phyloP scores from a whole-genome alignment of 202 grass and related monocot species.

The Sporobolus alterniflorus region DNA sequence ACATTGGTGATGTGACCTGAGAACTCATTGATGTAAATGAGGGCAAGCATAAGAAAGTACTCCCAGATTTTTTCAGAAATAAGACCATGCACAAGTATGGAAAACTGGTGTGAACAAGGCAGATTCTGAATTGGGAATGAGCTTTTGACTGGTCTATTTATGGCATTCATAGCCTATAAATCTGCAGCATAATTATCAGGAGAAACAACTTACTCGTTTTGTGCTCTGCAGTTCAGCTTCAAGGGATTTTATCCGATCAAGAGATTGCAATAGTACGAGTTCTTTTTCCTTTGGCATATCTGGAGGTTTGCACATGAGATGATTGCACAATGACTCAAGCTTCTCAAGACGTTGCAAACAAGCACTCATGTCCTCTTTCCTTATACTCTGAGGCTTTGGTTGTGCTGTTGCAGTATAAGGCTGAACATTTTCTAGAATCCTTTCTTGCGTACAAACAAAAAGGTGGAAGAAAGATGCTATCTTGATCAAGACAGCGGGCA shows the following conservation, averaged over 20 bases:
- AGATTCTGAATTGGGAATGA: background rate
- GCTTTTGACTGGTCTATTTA: background rate
- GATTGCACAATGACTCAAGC: conserved; percentile 60
- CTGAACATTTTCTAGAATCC: conserved; percentile 30
- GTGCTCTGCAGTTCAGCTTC: conserved; percentile 77
- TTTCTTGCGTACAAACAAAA: conserved; percentile 37
- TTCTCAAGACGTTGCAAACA: conserved; percentile 66
- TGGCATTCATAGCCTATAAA: background rate
- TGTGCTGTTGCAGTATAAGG: conserved; percentile 3
- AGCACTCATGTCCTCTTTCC: conserved; percentile 32
- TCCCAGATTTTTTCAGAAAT: background rate
- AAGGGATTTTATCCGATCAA: conserved; percentile 66
- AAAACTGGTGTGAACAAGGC: background rate
- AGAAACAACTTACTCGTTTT: conserved; percentile 59
- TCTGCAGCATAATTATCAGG: background rate
- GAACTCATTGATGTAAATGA: background rate
- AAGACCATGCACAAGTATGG: background rate
- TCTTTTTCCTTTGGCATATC: conserved; percentile 82
- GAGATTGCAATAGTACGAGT: conserved; percentile 48
- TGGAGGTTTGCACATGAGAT: conserved; percentile 60
- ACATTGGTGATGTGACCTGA: background rate
- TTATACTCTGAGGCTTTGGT: background rate
- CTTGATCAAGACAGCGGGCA: conserved; percentile 48
- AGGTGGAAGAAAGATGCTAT: conserved; percentile 50
- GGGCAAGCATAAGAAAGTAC: background rate